phyloP scores from a whole-genome alignment of 2,329 filamentous ascomycete genomes.

The Pseudocercospora vitis region DNA sequence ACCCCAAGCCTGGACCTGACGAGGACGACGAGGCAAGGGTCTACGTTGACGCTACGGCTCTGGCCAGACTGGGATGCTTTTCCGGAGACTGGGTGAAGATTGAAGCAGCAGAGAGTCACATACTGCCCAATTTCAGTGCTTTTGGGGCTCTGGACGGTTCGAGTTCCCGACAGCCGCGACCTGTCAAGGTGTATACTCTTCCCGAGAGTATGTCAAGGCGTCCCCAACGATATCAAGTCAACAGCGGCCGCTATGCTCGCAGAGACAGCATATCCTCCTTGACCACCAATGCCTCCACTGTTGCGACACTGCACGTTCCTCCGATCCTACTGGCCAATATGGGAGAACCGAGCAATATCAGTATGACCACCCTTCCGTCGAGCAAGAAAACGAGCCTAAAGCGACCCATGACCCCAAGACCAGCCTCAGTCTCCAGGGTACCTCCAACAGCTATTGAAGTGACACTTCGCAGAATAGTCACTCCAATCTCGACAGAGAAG shows the following conservation, averaged over 20 bases:
- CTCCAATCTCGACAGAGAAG: slow-evolving; percentile 82
- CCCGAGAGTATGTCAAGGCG: slow-evolving; percentile 67
- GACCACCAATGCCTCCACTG: slow-evolving; percentile 50
- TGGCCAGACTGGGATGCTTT: slow-evolving; percentile 91
- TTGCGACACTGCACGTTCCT: slow-evolving; percentile 71
- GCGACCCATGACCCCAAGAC: slow-evolving; percentile 35
- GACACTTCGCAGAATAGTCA: slow-evolving; percentile 82
- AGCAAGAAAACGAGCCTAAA: slow-evolving; percentile 44
- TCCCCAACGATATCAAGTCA: slow-evolving; percentile 55
- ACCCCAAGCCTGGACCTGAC: slow-evolving; percentile 79
- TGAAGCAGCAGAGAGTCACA: slow-evolving; percentile 73
- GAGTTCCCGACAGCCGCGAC: slow-evolving; percentile 71
- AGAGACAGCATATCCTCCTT: slow-evolving; percentile 57
- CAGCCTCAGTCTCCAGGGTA: slow-evolving; percentile 43
- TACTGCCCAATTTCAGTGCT: slow-evolving; percentile 64
- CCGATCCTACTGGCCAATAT: slow-evolving; percentile 86
- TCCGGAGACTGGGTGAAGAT: slow-evolving; percentile 95
- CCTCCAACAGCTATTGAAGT: slow-evolving; percentile 72
- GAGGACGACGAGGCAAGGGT: slow-evolving; percentile 85
- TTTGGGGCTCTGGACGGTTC: slow-evolving; percentile 66
- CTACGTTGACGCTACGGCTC: slow-evolving; percentile 82
- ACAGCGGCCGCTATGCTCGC: slow-evolving; percentile 47
- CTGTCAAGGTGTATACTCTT: slow-evolving; percentile 83
- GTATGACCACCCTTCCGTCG: slow-evolving; percentile 64
- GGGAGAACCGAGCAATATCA: slow-evolving; percentile 73